These are phyloP conservation scores for Naganishia sp. DNA, from an alignment of 1,284 basidiomycete species.

Conservation along the genomic window DNA sequence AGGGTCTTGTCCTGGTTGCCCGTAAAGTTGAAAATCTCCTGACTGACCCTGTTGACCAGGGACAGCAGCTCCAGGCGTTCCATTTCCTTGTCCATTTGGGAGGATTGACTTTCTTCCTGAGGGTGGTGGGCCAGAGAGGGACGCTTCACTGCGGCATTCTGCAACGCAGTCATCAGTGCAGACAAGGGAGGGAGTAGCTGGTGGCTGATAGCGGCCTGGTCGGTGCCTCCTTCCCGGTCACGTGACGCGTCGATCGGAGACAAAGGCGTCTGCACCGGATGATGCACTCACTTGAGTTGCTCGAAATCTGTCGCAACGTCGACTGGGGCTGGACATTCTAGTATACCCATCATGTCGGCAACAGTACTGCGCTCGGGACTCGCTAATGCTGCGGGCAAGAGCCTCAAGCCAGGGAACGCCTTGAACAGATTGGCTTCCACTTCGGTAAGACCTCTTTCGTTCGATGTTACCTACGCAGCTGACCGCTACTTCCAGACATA, in stretches of 20 bases:
- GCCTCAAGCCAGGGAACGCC: constrained; percentile 1
- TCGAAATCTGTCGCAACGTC: too few species aligned
- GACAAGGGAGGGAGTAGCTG: neutral
- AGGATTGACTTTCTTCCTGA: too few species aligned
- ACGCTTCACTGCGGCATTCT: too few species aligned
- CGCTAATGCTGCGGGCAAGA: constrained; percentile 16
- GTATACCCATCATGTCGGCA: constrained; percentile 22
- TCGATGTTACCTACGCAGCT: too few species aligned
- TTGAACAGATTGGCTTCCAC: constrained; percentile 22
- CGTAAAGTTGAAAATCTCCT: constrained; percentile 83
- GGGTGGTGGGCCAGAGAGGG: too few species aligned
- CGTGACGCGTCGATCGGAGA: constrained; percentile 3
- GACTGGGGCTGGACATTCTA: too few species aligned
- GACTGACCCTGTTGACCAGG: constrained; percentile 81
- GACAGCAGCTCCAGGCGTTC: constrained; percentile 89
- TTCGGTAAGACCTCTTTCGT: constrained; percentile 5
- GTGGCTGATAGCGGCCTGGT: neutral
- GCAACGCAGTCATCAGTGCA: too few species aligned
- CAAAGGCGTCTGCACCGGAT: neutral
- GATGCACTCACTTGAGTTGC: too few species aligned
- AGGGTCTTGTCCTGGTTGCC: constrained; percentile 82
- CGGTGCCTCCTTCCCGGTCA: neutral
- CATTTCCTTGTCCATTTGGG: constrained; percentile 72
- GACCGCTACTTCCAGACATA: constrained; percentile 3
- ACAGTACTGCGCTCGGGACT: constrained; percentile 17